Evolutionary conservation across 306 rosid genomes (phyloP).

Genomic region (Geum urbanum): DNA sequence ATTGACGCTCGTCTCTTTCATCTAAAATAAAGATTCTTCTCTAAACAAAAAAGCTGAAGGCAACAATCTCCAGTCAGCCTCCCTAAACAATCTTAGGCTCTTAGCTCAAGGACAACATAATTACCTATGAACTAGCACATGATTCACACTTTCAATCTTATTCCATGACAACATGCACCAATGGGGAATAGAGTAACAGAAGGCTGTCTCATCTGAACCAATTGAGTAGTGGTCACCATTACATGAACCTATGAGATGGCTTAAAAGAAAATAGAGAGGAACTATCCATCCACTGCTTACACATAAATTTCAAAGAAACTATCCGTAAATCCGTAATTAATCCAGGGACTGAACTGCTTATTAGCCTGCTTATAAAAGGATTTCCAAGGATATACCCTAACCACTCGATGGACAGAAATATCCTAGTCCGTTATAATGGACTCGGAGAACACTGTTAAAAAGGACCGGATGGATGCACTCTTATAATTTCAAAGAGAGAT

Average conservation of each 20-base stretch:
- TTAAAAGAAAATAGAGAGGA: neutral
- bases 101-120: neutral
- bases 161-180: neutral
- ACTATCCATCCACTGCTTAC: neutral
- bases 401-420: neutral
- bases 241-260: neutral
- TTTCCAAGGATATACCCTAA: neutral
- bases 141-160: neutral
- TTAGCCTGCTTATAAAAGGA: too few relatives aligned
- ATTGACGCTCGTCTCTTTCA: neutral
- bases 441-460: neutral
- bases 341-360: too few relatives aligned
- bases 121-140: neutral
- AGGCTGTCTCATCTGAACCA: neutral
- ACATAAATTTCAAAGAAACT: neutral
- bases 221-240: neutral
- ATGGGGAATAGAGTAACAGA: neutral
- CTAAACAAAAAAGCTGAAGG: neutral
- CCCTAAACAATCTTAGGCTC: neutral
- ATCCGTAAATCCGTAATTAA: neutral
- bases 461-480: neutral
- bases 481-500: neutral
- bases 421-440: neutral
- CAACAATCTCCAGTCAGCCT: neutral
- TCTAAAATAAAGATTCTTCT: neutral